Evolutionary conservation across 805 yeast species (phyloP).

Genomic region (Metschnikowia hibisci): DNA sequence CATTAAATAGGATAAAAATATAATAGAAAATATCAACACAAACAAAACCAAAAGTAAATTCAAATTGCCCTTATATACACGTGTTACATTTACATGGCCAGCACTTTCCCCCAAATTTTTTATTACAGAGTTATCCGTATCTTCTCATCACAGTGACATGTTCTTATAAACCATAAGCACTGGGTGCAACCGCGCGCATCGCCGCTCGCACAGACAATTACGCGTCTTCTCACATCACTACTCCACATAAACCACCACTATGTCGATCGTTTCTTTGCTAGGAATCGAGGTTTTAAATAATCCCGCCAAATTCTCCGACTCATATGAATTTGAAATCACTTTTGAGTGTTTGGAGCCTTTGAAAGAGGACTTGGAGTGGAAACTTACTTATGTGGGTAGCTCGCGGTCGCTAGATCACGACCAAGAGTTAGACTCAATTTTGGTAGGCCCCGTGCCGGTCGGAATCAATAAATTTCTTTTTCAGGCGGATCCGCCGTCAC

Average conservation of each 20-base stretch:
- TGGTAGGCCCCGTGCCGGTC: conserved; percentile 99
- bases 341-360: conserved; percentile 94
- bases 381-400: conserved; percentile 93
- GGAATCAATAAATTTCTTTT: conserved; percentile 92
- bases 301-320: conserved; percentile 90
- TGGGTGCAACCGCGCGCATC: too few relatives aligned
- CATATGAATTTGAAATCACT: conserved; percentile 95
- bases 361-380: conserved; percentile 94
- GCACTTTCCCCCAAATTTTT: too few relatives aligned
- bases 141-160: too few relatives aligned
- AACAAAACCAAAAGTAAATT: too few relatives aligned
- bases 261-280: conserved; percentile 91
- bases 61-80: too few relatives aligned
- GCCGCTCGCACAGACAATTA: background rate
- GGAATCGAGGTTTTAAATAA: conserved; percentile 91
- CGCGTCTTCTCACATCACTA: conserved; percentile 1
- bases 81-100: too few relatives aligned
- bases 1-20: too few relatives aligned
- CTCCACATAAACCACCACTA: conserved; percentile 21
- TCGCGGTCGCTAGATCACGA: conserved; percentile 93
- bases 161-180: too few relatives aligned
- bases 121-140: too few relatives aligned
- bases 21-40: too few relatives aligned
- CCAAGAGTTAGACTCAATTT: conserved; percentile 89
- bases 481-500: conserved; percentile 94